A percentile compares a stretch with the other conserved stretches of the same genome.
Conservation (phyloP, 2,329 filamentous ascomycete species). For the Xylariaceae sp. region DNA sequence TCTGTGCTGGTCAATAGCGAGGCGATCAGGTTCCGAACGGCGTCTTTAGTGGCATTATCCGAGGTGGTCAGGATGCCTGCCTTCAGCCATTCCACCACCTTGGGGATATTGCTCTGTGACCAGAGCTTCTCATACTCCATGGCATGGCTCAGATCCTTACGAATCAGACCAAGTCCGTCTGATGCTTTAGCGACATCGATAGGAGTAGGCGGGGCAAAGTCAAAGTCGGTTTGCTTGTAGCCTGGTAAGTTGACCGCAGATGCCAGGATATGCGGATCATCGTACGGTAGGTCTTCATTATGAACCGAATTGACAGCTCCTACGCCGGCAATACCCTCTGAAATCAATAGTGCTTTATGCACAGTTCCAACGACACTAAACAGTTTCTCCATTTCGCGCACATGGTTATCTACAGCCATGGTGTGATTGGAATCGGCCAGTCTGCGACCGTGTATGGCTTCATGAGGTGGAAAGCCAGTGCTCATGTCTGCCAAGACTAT, state of each 20-base stretch:
- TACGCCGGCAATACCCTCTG: conserved; percentile 68
- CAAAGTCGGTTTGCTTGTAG: conserved; percentile 36
- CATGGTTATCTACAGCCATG: conserved; percentile 68
- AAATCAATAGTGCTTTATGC: conserved; percentile 75
- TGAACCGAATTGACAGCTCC: conserved; percentile 49
- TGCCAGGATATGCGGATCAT: conserved; percentile 42
- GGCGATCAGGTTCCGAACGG: conserved; percentile 63
- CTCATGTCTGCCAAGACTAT: conserved; percentile 55
- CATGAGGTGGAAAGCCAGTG: conserved; percentile 44
- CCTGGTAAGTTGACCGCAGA: conserved; percentile 58
- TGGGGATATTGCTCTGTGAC: conserved; percentile 68
- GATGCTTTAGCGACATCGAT: conserved; percentile 64
- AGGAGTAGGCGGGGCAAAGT: conserved; percentile 46
- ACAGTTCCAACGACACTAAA: conserved; percentile 71
- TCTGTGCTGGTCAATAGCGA: conserved; percentile 61
- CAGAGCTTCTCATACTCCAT: conserved; percentile 71
- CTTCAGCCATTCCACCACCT: conserved; percentile 65
- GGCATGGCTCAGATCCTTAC: conserved; percentile 67
- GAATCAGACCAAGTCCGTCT: conserved; percentile 64
- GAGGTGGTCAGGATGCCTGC: conserved; percentile 39
- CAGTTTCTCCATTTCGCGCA: conserved; percentile 60
- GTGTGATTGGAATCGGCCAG: conserved; percentile 69
- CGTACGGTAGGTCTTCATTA: conserved; percentile 26
- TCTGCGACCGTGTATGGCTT: conserved; percentile 33
- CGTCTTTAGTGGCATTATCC: conserved; percentile 57